Conservation (phyloP, 2,329 filamentous ascomycete genomes). For the Fusarium fracticaudum region DNA sequence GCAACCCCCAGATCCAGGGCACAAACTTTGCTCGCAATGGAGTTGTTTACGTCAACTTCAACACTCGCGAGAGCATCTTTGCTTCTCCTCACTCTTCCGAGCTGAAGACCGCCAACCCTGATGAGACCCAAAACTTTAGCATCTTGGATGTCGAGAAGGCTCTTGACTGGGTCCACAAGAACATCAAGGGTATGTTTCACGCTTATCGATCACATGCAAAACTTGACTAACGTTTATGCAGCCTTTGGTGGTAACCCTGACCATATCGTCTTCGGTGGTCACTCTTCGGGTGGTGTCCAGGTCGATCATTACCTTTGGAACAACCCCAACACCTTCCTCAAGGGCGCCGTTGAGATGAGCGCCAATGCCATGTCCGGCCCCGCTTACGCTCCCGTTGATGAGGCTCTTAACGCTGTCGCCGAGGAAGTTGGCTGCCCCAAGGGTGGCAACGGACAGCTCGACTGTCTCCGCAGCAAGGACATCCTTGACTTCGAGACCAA, state of each 20-base stretch:
- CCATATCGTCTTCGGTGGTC: constrained; percentile 56
- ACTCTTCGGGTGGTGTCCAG: constrained; percentile 50
- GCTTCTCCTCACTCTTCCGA: constrained; percentile 55
- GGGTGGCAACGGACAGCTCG: constrained; percentile 46
- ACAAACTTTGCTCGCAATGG: constrained; percentile 50
- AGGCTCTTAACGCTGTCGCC: constrained; percentile 50
- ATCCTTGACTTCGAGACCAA: constrained; percentile 33
- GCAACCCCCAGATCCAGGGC: constrained; percentile 51
- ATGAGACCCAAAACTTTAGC: constrained; percentile 41
- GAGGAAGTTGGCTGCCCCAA: constrained; percentile 49
- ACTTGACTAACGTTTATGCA: constrained; percentile 2
- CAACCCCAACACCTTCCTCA: constrained; percentile 50
- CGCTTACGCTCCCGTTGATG: constrained; percentile 49
- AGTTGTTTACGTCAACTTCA: constrained; percentile 52
- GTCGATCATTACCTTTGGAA: constrained; percentile 56
- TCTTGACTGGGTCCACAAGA: constrained; percentile 40
- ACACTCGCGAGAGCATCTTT: constrained; percentile 54
- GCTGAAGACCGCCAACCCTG: constrained; percentile 33
- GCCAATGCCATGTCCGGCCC: constrained; percentile 54
- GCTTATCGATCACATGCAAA: background rate
- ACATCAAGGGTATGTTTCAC: constrained; percentile 30
- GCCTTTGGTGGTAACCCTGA: constrained; percentile 57
- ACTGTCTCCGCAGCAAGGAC: constrained; percentile 49
- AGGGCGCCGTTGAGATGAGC: constrained; percentile 53
- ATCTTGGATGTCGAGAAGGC: constrained; percentile 41